A percentile compares a stretch with the other conserved stretches of the same genome.
Conservation (phyloP, 2,329 filamentous ascomycete genomes). For the Fusarium odoratissimum region DNA sequence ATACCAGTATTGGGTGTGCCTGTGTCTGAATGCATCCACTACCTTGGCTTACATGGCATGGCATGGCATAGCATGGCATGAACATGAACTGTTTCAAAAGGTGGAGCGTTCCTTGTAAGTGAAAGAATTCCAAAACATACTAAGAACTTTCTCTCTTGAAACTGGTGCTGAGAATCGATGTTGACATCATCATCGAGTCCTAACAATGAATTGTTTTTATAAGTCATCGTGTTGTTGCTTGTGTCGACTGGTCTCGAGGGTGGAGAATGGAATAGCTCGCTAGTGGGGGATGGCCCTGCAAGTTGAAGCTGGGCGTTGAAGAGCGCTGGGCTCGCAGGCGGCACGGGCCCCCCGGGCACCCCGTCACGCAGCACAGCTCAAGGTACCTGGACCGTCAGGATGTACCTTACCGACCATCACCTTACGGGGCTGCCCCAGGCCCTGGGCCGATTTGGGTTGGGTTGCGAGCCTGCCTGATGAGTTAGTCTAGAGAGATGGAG, state of each 20-base stretch:
- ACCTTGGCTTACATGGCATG: conserved; percentile 29
- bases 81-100: conserved; percentile 39
- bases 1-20: neutral
- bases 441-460: conserved; percentile 12
- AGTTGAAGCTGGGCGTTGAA: conserved; percentile 33
- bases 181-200: conserved; percentile 6
- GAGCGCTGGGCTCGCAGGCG: conserved; percentile 35
- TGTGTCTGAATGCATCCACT: conserved; percentile 30
- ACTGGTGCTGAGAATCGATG: neutral
- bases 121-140: conserved; percentile 2
- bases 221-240: conserved; percentile 11
- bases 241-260: neutral
- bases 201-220: conserved; percentile 3
- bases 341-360: conserved; percentile 17
- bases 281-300: conserved; percentile 33
- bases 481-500: neutral
- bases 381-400: neutral
- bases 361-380: conserved; percentile 11
- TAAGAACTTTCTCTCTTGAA: neutral
- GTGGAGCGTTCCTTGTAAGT: neutral
- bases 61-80: conserved; percentile 20
- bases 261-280: conserved; percentile 20
- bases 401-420: neutral
- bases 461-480: conserved; percentile 23
- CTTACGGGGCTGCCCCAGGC: conserved; percentile 13